phyloP scores from a whole-genome alignment of 2,329 filamentous ascomycete species.

The Aspergillus versicolor region DNA sequence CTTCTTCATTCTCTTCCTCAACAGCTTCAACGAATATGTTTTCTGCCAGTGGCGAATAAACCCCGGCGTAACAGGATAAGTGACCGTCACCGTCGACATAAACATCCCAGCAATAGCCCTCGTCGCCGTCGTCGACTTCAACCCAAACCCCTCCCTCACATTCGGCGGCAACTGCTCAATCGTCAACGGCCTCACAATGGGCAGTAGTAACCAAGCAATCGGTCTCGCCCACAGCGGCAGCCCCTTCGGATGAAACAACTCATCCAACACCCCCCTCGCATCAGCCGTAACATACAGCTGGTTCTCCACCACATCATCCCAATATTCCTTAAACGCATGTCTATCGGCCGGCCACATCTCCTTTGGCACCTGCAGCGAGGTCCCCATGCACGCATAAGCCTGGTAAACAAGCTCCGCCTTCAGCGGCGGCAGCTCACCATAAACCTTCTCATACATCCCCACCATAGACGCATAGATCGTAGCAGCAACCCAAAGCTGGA shows the following conservation, averaged over 20 bases:
- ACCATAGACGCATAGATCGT: conserved; percentile 6
- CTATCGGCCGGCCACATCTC: conserved; percentile 11
- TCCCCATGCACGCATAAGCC: conserved; percentile 6
- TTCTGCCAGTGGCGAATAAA: conserved; percentile 5
- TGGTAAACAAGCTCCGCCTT: conserved; percentile 8
- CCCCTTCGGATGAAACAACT: conserved; percentile 3
- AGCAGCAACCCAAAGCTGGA: conserved; percentile 11
- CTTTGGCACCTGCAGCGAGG: background rate
- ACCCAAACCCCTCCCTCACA: conserved; percentile 4
- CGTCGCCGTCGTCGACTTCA: conserved; percentile 2
- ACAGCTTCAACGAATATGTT: conserved; percentile 2
- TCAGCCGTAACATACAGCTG: background rate
- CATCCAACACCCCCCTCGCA: conserved; percentile 1
- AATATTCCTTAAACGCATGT: conserved; percentile 8
- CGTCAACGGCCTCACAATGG: conserved; percentile 1
- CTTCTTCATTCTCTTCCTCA: conserved; percentile 9
- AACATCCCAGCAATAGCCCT: background rate
- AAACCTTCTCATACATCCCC: conserved; percentile 3
- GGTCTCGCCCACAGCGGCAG: conserved; percentile 2
- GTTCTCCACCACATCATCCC: conserved; percentile 2
- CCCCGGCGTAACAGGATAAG: conserved; percentile 2
- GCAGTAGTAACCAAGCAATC: conserved; percentile 2
- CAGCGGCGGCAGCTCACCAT: background rate
- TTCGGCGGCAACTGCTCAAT: conserved; percentile 8
- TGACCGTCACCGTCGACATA: conserved; percentile 1